Percentiles rank a stretch among this genome's conserved stretches.
Evolutionary conservation across 257 asterid genomes (phyloP).

Genomic region (Coffea canephora): DNA sequence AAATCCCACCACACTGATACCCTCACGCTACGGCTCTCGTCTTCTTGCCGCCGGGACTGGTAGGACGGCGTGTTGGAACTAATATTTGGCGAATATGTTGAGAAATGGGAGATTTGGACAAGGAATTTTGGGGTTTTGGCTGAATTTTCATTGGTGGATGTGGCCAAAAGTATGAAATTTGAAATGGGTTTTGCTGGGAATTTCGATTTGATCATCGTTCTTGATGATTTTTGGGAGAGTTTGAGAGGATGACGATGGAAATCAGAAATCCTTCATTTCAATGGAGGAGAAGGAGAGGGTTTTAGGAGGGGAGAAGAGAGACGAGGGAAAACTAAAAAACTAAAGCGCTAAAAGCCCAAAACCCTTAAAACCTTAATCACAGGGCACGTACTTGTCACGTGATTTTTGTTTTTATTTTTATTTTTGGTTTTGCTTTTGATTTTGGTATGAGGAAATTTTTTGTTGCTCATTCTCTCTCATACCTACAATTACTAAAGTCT

Average conservation of each 20-base stretch:
- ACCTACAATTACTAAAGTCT: too few relatives aligned
- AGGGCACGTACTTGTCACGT: neutral
- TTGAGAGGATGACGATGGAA: constrained; percentile 1
- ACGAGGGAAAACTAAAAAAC: neutral
- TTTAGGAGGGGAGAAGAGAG: neutral
- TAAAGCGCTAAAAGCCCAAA: neutral
- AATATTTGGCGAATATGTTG: constrained; percentile 10
- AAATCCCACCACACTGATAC: constrained; percentile 99
- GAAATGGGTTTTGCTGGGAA: constrained; percentile 34
- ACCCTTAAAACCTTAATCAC: neutral
- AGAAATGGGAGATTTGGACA: constrained; percentile 32
- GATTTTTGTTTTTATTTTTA: neutral
- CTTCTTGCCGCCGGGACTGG: constrained; percentile 59
- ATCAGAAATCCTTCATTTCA: constrained; percentile 5
- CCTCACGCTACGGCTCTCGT: constrained; percentile 67
- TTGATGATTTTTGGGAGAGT: neutral
- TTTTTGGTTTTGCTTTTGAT: too few relatives aligned
- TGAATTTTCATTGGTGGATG: constrained; percentile 2
- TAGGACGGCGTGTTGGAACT: constrained; percentile 26
- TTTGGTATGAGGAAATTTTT: too few relatives aligned
- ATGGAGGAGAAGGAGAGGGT: constrained; percentile 9
- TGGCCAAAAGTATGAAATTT: constrained; percentile 28
- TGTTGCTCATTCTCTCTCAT: too few relatives aligned
- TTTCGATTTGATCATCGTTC: constrained; percentile 33
- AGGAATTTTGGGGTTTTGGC: constrained; percentile 12